Evolutionary conservation across 2,329 filamentous ascomycete genomes (phyloP).

Genomic region (Phoma sp.): DNA sequence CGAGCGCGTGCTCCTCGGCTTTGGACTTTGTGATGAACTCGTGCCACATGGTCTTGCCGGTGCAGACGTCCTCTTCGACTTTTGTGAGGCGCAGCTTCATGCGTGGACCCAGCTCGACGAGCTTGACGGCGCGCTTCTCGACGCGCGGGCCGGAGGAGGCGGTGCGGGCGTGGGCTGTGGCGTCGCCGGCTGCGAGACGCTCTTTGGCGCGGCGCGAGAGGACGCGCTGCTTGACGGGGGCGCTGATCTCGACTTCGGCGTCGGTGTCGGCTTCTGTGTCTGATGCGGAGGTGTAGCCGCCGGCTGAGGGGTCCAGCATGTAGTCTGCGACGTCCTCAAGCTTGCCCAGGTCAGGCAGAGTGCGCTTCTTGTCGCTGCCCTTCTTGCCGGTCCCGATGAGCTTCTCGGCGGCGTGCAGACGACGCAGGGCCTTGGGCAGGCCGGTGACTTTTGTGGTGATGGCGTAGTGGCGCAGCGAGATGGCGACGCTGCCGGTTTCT

Average conservation of each 20-base stretch:
- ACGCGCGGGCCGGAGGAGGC: slow-evolving; percentile 57
- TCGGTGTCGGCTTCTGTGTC: slow-evolving; percentile 94
- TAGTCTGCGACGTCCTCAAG: slow-evolving; percentile 94
- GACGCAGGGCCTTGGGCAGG: slow-evolving; percentile 80
- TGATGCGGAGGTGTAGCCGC: slow-evolving; percentile 89
- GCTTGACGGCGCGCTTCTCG: slow-evolving; percentile 86
- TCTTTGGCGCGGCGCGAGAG: slow-evolving; percentile 61
- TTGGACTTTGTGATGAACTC: slow-evolving; percentile 88
- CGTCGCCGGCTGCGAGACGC: slow-evolving; percentile 50
- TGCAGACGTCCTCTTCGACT: slow-evolving; percentile 91
- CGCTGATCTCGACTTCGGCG: slow-evolving; percentile 86
- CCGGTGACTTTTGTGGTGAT: slow-evolving; percentile 90
- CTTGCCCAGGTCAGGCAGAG: slow-evolving; percentile 86
- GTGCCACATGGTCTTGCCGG: slow-evolving; percentile 96
- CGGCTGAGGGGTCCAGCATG: slow-evolving; percentile 78
- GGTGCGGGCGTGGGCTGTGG: slow-evolving; percentile 44
- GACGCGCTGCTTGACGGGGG: slow-evolving; percentile 66
- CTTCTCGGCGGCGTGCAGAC: slow-evolving; percentile 85
- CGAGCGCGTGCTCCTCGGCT: slow-evolving; percentile 77
- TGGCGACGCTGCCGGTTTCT: slow-evolving; percentile 67
- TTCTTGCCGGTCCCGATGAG: slow-evolving; percentile 64
- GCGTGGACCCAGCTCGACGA: slow-evolving; percentile 89
- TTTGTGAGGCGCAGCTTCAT: slow-evolving; percentile 91
- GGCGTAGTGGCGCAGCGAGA: slow-evolving; percentile 92
- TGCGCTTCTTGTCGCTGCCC: slow-evolving; percentile 61